Conservation (phyloP, 2,329 filamentous ascomycete genomes). For the Xylariaceae sp. region DNA sequence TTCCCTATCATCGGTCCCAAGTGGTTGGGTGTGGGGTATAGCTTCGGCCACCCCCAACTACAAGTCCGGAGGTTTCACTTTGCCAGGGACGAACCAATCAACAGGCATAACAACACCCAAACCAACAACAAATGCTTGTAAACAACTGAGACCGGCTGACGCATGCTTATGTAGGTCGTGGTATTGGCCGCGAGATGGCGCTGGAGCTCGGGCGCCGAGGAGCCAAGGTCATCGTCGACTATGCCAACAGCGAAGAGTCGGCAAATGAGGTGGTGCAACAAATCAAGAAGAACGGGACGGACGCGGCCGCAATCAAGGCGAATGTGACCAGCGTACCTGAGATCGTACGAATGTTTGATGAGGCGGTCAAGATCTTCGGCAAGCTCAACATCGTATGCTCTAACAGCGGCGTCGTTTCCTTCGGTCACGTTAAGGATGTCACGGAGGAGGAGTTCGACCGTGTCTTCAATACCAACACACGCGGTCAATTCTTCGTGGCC, state of each 20-base stretch:
- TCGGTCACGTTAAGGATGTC: slow-evolving; percentile 65
- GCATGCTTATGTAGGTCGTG: slow-evolving; percentile 45
- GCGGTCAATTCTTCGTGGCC: slow-evolving; percentile 69
- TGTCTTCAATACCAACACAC: slow-evolving; percentile 64
- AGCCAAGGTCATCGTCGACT: slow-evolving; percentile 64
- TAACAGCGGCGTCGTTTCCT: slow-evolving; percentile 65
- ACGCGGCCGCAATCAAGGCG: slow-evolving; percentile 62
- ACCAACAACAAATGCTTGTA: slow-evolving; percentile 3
- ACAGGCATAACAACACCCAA: slow-evolving; percentile 1
- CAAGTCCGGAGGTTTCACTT: slow-evolving; percentile 21
- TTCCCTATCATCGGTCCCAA: neutral
- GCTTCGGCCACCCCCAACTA: slow-evolving; percentile 20
- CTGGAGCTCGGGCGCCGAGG: slow-evolving; percentile 61
- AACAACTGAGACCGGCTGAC: slow-evolving; percentile 9
- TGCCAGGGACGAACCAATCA: slow-evolving; percentile 11
- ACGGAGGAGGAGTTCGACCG: slow-evolving; percentile 68
- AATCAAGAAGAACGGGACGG: slow-evolving; percentile 61
- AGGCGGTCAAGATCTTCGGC: slow-evolving; percentile 61
- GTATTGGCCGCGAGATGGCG: slow-evolving; percentile 64
- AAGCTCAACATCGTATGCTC: slow-evolving; percentile 67
- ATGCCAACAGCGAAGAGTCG: slow-evolving; percentile 60
- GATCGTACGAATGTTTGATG: slow-evolving; percentile 59
- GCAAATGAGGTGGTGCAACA: slow-evolving; percentile 62
- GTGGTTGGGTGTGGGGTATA: slow-evolving; percentile 2
- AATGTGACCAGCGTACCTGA: slow-evolving; percentile 63